Base-by-base conservation (phyloP, 768 basidiomycete genomes). In the Lactarius tabidus region DNA sequence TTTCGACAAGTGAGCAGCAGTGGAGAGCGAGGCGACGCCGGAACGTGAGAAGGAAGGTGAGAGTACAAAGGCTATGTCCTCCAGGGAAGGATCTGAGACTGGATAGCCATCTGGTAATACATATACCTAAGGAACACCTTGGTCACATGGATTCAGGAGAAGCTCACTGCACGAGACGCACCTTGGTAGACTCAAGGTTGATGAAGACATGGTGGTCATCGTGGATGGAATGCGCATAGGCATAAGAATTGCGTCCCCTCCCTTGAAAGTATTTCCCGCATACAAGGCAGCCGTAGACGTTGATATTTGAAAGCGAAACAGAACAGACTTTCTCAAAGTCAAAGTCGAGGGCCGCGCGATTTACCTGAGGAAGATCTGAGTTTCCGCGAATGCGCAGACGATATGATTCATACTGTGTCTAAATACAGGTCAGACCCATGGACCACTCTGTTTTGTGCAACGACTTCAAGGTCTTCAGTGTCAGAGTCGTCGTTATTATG, bases 241-340 rank as follows among this genome's bases (percentile, higher is more conserved):
- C 97, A 74, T 94, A 95, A 63, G 94, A 94, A 53, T 83, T 92
- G 68, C 89, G 88, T 39, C 97, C 96, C 72, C 97, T 82, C 29
- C 97, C 97, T 81, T 98, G 96, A 74, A 97, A 98, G 76, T 98
- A 99, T 79, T 97, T 98, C 62, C 97, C 97, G 74, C 93, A 95
- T 18, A 98, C 95, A 60, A 99, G 85, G 74, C 97, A 99, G 38
- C 93, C 94, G 73, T 99, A 99, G 68, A 90, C 91, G 77, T 99
- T 97, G 82, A 97, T 95, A 77, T 98, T 96, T 48, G 92, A 91
- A 61, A 93, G 82, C 39, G 93, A 97, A 59, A 98, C 93, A 10
- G 96, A 98, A 81, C 97, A 99, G 31, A 98, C 85, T 81, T 96
- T 95, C 79, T 99, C 97, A 71, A 99, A 99, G 78, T 99, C 97